Base-by-base conservation (phyloP, 2,329 filamentous ascomycete genomes). In the Pestalotiopsis sp. region DNA sequence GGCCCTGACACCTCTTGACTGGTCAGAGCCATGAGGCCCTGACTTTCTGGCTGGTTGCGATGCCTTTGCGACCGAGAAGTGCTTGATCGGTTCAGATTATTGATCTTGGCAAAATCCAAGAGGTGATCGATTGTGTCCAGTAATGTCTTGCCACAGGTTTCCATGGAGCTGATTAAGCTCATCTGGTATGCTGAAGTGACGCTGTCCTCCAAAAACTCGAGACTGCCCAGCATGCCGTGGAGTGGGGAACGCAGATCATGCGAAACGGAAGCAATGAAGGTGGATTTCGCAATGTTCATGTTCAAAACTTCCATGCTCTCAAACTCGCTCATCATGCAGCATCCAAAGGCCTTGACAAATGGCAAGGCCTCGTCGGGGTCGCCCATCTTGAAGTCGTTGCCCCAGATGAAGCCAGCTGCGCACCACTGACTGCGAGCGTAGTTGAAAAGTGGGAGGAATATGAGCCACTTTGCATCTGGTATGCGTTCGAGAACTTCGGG, bases 191-290 rank as follows among this genome's bases (percentile, higher is more conserved):
- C 79, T 45, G 79, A 81, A 38, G 88, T 78, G 0, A 77, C 69
- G 0, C 86, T 87, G n/a, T 88, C 86, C 3, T 83, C 81, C 0
- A 90, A 73, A 3, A 89, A 75, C 71, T 89, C 87, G 1, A 83
- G 80, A 65, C 81, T 87, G 0, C 86, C 84, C 0, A 91, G 76
- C 36, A 90, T 84, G 2, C 88, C 89, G 68, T 91, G 88, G 0
- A 91, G 77, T 0, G 88, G 88, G 1, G 85, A 88, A 3, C 88
- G 81, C n/a, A 91, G 77, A 74, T 91, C 88, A 72, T 91, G 88
- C 3, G 85, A 88, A 4, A 91, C 84, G 1, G 85, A 89, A 0
- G 86, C 86, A 3, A 91, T 83, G 45, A 89, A 85, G 68, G 89
- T 87, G 2, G 84, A 84, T 74, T 89, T 89, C 38, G 86, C 84